Base-by-base conservation (phyloP, 1,284 basidiomycete species). In the Malassezia dermatis region DNA sequence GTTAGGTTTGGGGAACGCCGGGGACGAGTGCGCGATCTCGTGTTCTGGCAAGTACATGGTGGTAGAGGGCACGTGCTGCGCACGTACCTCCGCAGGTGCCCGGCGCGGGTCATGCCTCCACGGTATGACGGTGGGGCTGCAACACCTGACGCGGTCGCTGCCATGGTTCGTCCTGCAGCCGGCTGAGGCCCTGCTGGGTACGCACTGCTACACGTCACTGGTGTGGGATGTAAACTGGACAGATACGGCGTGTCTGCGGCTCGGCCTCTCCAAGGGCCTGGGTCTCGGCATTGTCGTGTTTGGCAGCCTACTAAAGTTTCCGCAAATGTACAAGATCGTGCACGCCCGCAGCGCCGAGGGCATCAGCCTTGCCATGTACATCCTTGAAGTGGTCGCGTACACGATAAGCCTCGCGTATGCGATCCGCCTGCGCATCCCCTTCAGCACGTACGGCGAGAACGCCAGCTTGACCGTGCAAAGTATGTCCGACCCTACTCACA, bases 231-330 rank as follows among this genome's bases (percentile, higher is more conserved):
- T 93, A 56, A 78, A 95, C 75, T 66, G 94, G n/a, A 77, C 77
- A n/a, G 84, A 93, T 72, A 78, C 82, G 8, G 79, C 85, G 58
- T 98, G 93, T 75, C 79, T 98, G 72, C 89, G 89, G 75, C 88
- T 89, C 73, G 83, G 88, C 2, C 76, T 95, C 50, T 95, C 90
- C 2, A 98, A 96, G 72, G 88, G 84, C 0, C 79, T 98, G 8
- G 93, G 93, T 0, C 78, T 96, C 26, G 91, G 86, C 0, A 91
- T 98, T 60, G 89, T 96, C 37, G 78, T 88, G 1, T 93, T 90
- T 48, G 90, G 91, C 1, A 85, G 85, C 24, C 88, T 96, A 59
- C 88, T 96, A 83, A 96, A 96, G 77, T 81, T 96, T 12, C 93
- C 93, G 3, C 93, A 96, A 73, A 81, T 81, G 51, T 65, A 79